phyloP scores from a whole-genome alignment of 805 yeast genomes.

The Yamadazyma paraphyllophila region DNA sequence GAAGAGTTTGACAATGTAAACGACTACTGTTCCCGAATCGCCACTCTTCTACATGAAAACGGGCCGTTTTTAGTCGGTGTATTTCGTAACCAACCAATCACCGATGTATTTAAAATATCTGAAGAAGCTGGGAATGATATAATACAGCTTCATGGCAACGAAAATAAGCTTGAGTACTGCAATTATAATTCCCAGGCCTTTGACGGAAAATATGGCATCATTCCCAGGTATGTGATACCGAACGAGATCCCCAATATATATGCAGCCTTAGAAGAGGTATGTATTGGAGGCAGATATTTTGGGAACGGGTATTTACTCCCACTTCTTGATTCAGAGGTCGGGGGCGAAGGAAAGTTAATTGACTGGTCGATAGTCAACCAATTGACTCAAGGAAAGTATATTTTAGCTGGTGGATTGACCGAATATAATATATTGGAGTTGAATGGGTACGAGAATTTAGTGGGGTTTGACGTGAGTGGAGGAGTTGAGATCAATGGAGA shows the following conservation, averaged over 20 bases:
- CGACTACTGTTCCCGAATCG: constrained; percentile 30
- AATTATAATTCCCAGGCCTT: constrained; percentile 35
- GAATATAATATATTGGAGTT: constrained; percentile 71
- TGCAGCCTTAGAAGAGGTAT: constrained; percentile 13
- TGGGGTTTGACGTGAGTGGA: constrained; percentile 92
- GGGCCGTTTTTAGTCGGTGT: constrained; percentile 88
- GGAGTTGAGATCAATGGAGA: constrained; percentile 84
- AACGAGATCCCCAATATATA: constrained; percentile 43
- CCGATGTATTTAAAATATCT: constrained; percentile 50
- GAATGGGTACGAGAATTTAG: constrained; percentile 49
- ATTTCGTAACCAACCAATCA: constrained; percentile 75
- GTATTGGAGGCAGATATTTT: constrained; percentile 13
- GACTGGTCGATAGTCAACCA: constrained; percentile 56
- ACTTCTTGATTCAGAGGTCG: constrained; percentile 80
- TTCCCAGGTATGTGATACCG: constrained; percentile 67
- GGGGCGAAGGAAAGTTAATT: constrained; percentile 85
- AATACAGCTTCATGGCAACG: constrained; percentile 83
- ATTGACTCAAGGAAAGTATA: constrained; percentile 43
- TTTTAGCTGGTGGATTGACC: constrained; percentile 88
- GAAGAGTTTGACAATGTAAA: constrained; percentile 13
- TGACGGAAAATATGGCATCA: constrained; percentile 52
- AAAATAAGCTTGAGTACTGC: constrained; percentile 49
- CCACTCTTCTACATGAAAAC: constrained; percentile 25
- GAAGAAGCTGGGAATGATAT: constrained; percentile 59
- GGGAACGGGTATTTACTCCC: constrained; percentile 49